Base-by-base conservation (phyloP, 345 rosid species). In the Cardamine resedifolia region DNA sequence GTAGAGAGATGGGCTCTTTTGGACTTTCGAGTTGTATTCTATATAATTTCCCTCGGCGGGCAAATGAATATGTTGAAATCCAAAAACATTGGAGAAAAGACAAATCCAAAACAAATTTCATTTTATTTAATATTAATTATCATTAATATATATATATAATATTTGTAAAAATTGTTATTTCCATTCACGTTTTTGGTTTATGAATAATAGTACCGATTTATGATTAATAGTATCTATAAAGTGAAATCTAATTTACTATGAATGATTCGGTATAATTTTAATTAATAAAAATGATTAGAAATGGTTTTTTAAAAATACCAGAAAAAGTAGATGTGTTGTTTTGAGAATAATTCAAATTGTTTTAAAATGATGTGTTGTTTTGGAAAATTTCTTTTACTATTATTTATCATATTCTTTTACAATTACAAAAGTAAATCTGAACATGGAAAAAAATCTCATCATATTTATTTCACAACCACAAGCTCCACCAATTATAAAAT, bases 1-100 rank as follows among this genome's bases (percentile, higher is more conserved):
- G 60, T 4, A 60, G 4, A 27, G 12, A 28, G 31, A 45, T 65
- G 77, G 77, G 71, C 66, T 65, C 36, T 73, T 65, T 55, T 53
- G 71, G 64, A 64, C 50, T 67, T 66, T 50, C 11, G 24, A 56
- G 41, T 21, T 55, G 14, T 55, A 4, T 11, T 55, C 36, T 8
- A n/a, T 27, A 18, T 2, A 0, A 6, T 49, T 34, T 33, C 50
- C 28, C 3, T 64, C 63, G 77, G 77, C 77, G 77, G 64, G 74
- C 64, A 64, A 63, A 43, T 43, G 19, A 28, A 41, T n/a, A 7
- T 63, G 16, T 28, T 63, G 38, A 10, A 72, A 62, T 61, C 69
- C 68, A 61, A 71, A 71, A 16, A 18, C 14, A 24, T 43, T 68
- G 43, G 44, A 16, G 3, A 2, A 11, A 23, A 11, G 10, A 21